Percentiles rank a stretch among this genome's conserved stretches.
Evolutionary conservation across 2,329 filamentous ascomycete genomes (phyloP).

Genomic region (Trichoderma sp.): DNA sequence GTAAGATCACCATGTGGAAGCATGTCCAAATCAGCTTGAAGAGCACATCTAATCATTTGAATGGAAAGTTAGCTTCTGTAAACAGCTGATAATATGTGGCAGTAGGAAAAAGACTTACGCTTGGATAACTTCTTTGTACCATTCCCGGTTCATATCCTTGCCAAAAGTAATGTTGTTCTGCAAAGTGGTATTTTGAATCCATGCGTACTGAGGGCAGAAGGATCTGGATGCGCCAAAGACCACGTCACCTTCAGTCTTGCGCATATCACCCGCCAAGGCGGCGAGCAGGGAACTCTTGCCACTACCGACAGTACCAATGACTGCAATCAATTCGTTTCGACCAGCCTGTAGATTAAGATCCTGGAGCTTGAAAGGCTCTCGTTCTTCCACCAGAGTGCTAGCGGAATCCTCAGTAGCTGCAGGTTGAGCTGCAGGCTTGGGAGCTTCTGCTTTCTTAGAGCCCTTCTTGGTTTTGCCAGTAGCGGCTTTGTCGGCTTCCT

Average conservation of each 20-base stretch:
- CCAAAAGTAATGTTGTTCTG: conserved; percentile 91
- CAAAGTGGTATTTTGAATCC: conserved; percentile 92
- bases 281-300: conserved; percentile 90
- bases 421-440: conserved; percentile 38
- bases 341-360: conserved; percentile 69
- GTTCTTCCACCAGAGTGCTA: conserved; percentile 61
- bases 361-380: conserved; percentile 73
- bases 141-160: conserved; percentile 71
- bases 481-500: conserved; percentile 50
- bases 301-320: conserved; percentile 87
- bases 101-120: conserved; percentile 55
- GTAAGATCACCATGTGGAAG: conserved; percentile 87
- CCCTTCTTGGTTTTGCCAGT: conserved; percentile 47
- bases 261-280: conserved; percentile 92
- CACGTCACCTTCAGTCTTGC: conserved; percentile 74
- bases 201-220: conserved; percentile 95
- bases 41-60: conserved; percentile 63
- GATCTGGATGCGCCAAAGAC: conserved; percentile 78
- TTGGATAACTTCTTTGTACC: conserved; percentile 84
- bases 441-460: conserved; percentile 45
- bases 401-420: conserved; percentile 52
- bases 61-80: background rate
- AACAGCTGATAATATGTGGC: conserved; percentile 12
- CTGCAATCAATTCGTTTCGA: conserved; percentile 76
- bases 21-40: conserved; percentile 87